These are phyloP conservation scores for Juncus effusus DNA, from an alignment of 176 grass and related monocot species.

Conservation along the genomic window DNA sequence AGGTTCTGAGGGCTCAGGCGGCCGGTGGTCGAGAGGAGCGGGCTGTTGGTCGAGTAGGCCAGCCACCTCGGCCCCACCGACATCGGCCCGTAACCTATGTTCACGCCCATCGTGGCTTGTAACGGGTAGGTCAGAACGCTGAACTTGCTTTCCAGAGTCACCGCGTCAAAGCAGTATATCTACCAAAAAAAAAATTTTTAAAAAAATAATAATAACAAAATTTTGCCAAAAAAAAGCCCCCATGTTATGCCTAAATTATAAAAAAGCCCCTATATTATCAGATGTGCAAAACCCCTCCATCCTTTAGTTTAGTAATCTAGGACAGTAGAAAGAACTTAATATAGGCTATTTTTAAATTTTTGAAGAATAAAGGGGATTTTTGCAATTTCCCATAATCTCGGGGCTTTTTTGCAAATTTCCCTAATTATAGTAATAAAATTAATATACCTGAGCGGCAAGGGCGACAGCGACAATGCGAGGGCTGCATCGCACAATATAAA, in stretches of 20 bases:
- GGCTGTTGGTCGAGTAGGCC: conserved; percentile 81
- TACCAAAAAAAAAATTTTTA: conserved; percentile 33
- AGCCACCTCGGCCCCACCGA: conserved; percentile 94
- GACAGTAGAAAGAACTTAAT: no score
- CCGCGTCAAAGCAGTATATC: conserved; percentile 99
- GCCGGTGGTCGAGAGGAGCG: conserved; percentile 73
- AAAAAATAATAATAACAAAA: conserved; percentile 29
- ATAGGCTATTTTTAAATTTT: no score
- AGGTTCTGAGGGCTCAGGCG: conserved; percentile 95
- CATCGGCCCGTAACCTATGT: conserved; percentile 95
- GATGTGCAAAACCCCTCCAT: no score
- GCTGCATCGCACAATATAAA: conserved; percentile 97
- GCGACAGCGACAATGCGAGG: conserved; percentile 87
- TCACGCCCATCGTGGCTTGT: conserved; percentile 78
- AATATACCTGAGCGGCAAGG: conserved; percentile 85
- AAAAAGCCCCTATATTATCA: no score
- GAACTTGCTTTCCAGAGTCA: conserved; percentile 94
- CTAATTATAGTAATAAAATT: no score
- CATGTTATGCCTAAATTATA: no score
- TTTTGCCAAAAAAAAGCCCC: neutral
- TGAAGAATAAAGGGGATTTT: no score
- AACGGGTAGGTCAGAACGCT: conserved; percentile 88
- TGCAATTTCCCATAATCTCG: no score
- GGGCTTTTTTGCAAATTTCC: no score
- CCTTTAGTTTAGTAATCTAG: no score